phyloP scores from a whole-genome alignment of 2,329 filamentous ascomycete genomes.

The Hypoxylon sp. region DNA sequence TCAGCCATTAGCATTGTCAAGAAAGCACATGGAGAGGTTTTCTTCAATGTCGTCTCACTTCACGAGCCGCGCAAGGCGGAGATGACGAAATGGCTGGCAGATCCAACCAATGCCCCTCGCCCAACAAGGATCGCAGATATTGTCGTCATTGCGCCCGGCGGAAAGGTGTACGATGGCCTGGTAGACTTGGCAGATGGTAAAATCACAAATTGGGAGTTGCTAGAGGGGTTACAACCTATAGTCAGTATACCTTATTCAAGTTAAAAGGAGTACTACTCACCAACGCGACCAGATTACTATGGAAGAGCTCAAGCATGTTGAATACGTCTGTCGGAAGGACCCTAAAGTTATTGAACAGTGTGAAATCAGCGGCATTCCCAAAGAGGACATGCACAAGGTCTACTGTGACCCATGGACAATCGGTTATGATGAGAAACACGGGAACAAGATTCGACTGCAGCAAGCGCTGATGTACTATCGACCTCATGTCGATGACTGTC shows the following conservation, averaged over 20 bases:
- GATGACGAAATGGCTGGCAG: conserved; percentile 83
- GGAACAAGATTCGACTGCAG: conserved; percentile 82
- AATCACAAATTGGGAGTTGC: conserved; percentile 79
- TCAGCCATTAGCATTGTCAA: conserved; percentile 76
- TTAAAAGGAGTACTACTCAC: conserved; percentile 15
- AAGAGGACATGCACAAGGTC: conserved; percentile 91
- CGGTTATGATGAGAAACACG: conserved; percentile 91
- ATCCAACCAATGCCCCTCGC: conserved; percentile 69
- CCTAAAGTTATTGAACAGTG: conserved; percentile 93
- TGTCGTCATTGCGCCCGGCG: conserved; percentile 82
- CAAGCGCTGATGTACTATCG: conserved; percentile 97
- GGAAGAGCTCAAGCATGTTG: conserved; percentile 87
- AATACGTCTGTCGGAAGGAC: conserved; percentile 80
- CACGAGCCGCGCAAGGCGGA: conserved; percentile 88
- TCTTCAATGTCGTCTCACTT: conserved; percentile 89
- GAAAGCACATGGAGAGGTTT: conserved; percentile 76
- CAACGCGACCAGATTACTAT: conserved; percentile 77
- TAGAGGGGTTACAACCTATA: conserved; percentile 84
- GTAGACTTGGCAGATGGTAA: conserved; percentile 77
- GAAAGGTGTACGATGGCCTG: conserved; percentile 85
- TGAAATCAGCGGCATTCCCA: conserved; percentile 81
- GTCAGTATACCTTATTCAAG: conserved; percentile 58
- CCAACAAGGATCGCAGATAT: conserved; percentile 83
- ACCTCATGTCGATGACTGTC: conserved; percentile 84
- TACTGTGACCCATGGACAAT: conserved; percentile 98